Evolutionary conservation across 129 eudicot species (phyloP), one percentile per base, ranked within the genome.

Genomic region (Mikania micrantha): DNA sequence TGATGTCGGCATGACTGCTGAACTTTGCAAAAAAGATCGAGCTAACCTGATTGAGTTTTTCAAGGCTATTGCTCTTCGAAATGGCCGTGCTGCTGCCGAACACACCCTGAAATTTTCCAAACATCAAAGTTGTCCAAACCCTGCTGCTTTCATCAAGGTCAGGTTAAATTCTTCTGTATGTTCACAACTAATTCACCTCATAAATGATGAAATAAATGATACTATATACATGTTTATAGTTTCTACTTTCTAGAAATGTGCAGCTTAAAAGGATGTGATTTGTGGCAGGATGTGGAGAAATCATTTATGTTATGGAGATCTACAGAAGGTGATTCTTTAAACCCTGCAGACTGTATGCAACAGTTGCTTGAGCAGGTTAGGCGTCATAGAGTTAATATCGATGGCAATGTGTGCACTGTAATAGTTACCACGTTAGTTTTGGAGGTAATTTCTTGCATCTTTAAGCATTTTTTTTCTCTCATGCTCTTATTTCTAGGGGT

Each of bases 1-100:
- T 60, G 98, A 92, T 10, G 96, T 92, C 5, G 98, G 98, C 65
- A 92, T 92, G 98, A 92, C 98, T 48, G 98, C 96, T 77, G 98
- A 92, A 84, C 98, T 88, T 64, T 80, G 91, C 41, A 86, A 76
- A 58, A 85, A 76, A 41, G 98, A 92, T 73, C 76, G 91, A 77
- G 65, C 67, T 67, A 88, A 81, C 69, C 75, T 92, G 63, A 60
- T 92, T n/a, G 95, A 88, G 80, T 92, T 92, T 70, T 92, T 92
- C 52, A 92, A 85, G 83, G 98, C 98, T 49, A 85, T 88, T 48
- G 98, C 96, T 31, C 83, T 81, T 81, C 88, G 83, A 65, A 96
- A 92, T 72, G 95, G 98, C 34, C 96, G 85, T 48, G 72, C 87
- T 66, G 96, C 84, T 71, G 98, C 96, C 1, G 85, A 92, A 71